Percentiles rank a stretch among this genome's conserved stretches.
phyloP scores from a whole-genome alignment of 345 rosid species.

The Cardamine chenopodiifolia region DNA sequence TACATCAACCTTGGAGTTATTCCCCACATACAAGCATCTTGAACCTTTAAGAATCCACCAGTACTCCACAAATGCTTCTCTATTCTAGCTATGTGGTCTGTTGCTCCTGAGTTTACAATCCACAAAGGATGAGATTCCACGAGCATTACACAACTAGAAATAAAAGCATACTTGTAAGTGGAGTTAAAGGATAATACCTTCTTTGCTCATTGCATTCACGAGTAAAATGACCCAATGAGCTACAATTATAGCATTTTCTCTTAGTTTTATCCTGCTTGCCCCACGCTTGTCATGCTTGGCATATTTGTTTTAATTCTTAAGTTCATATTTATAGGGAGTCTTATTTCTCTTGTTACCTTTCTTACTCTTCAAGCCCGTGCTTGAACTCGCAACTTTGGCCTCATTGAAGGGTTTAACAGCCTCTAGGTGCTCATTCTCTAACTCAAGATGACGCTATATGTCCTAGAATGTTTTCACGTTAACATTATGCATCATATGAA shows the following conservation, averaged over 20 bases:
- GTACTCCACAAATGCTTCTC: neutral
- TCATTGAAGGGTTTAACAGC: neutral
- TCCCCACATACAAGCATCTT: constrained; percentile 12
- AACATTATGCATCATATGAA: too few species aligned
- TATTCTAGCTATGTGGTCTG: neutral
- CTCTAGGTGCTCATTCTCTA: too few species aligned
- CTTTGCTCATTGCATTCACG: constrained; percentile 17
- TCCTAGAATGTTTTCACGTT: too few species aligned
- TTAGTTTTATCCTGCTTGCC: neutral
- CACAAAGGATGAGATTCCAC: constrained; percentile 14
- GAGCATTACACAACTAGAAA: constrained; percentile 9
- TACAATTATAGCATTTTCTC: constrained; percentile 7
- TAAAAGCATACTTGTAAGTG: neutral
- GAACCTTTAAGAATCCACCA: neutral
- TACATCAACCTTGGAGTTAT: neutral
- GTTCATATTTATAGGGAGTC: neutral
- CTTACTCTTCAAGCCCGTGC: neutral
- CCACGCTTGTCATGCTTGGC: neutral
- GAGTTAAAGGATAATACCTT: neutral
- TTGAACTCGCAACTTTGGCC: too few species aligned
- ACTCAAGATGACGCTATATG: too few species aligned
- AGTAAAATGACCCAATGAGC: constrained; percentile 18
- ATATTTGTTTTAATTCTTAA: neutral
- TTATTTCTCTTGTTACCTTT: neutral
- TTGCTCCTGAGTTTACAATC: constrained; percentile 21